A percentile compares a stretch with the other conserved stretches of the same genome.
phyloP scores from a whole-genome alignment of 2,329 filamentous ascomycete species.

The Penicillium sp. region DNA sequence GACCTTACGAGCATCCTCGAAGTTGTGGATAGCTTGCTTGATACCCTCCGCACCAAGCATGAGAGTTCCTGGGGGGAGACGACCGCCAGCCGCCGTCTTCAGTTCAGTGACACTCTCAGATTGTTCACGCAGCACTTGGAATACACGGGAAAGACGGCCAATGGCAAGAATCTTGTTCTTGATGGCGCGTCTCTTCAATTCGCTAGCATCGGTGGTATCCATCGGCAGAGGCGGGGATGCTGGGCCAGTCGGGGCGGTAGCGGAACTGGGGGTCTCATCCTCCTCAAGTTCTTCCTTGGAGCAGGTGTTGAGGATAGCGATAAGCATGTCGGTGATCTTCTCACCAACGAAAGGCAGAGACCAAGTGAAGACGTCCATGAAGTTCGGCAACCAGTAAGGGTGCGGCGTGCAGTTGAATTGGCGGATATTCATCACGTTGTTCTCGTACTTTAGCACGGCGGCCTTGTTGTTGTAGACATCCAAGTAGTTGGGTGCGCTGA shows the following conservation, averaged over 20 bases:
- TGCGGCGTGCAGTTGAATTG: constrained; percentile 99
- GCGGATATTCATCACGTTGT: constrained; percentile 99
- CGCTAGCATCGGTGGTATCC: constrained; percentile 78
- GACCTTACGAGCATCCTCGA: constrained; percentile 95
- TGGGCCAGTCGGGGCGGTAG: constrained; percentile 71
- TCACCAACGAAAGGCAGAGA: constrained; percentile 97
- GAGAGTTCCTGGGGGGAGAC: constrained; percentile 89
- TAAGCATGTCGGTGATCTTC: constrained; percentile 99
- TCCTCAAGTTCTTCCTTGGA: constrained; percentile 98
- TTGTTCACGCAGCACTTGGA: constrained; percentile 97
- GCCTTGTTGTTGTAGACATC: constrained; percentile 99
- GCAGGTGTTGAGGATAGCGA: constrained; percentile 96
- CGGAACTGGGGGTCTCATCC: constrained; percentile 73
- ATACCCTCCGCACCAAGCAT: constrained; percentile 98
- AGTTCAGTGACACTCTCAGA: constrained; percentile 95
- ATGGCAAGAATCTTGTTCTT: constrained; percentile 99
- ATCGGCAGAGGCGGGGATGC: constrained; percentile 71
- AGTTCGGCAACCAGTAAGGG: constrained; percentile 99
- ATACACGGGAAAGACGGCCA: constrained; percentile 92
- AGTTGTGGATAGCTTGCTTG: constrained; percentile 96
- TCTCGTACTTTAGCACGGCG: constrained; percentile 97
- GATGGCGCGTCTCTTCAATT: constrained; percentile 94
- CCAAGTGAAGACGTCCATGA: constrained; percentile 99
- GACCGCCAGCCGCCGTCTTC: constrained; percentile 92
- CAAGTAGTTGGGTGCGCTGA: constrained; percentile 97